Conservation (phyloP, 495 filamentous ascomycete species). For the Penicillium canescens region DNA sequence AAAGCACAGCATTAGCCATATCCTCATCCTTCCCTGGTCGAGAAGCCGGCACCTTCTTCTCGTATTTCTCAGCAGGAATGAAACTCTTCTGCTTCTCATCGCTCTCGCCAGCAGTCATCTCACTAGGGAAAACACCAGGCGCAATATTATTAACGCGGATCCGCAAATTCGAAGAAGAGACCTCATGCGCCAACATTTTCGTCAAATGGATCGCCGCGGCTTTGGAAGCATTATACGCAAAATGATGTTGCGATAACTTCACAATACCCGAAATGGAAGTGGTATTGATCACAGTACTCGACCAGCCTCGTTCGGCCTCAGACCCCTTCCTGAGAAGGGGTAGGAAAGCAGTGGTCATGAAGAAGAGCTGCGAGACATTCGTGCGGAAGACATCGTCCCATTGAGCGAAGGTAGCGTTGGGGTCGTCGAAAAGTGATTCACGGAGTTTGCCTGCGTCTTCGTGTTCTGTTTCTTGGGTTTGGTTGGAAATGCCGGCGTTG, state of each 20-base stretch:
- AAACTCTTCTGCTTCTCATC: constrained; percentile 63
- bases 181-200: constrained; percentile 54
- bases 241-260: constrained; percentile 51
- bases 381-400: constrained; percentile 50
- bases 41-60: constrained; percentile 55
- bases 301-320: constrained; percentile 48
- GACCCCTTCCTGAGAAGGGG: constrained; percentile 45
- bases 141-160: constrained; percentile 57
- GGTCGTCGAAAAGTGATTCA: constrained; percentile 57
- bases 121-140: constrained; percentile 54
- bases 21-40: constrained; percentile 71
- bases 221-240: constrained; percentile 54
- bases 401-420: constrained; percentile 34
- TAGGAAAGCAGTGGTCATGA: constrained; percentile 45
- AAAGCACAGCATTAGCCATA: constrained; percentile 69
- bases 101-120: constrained; percentile 56
- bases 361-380: constrained; percentile 49
- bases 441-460: constrained; percentile 49
- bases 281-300: constrained; percentile 61
- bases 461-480: constrained; percentile 33
- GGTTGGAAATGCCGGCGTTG: constrained; percentile 51
- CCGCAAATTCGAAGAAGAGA: constrained; percentile 39
- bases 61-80: constrained; percentile 60
- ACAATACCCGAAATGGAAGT: constrained; percentile 55
- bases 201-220: constrained; percentile 54